Evolutionary conservation across 169 alveolate species (phyloP), one percentile per base, ranked within the genome.

Genomic region (Eimeria necatrix): DNA sequence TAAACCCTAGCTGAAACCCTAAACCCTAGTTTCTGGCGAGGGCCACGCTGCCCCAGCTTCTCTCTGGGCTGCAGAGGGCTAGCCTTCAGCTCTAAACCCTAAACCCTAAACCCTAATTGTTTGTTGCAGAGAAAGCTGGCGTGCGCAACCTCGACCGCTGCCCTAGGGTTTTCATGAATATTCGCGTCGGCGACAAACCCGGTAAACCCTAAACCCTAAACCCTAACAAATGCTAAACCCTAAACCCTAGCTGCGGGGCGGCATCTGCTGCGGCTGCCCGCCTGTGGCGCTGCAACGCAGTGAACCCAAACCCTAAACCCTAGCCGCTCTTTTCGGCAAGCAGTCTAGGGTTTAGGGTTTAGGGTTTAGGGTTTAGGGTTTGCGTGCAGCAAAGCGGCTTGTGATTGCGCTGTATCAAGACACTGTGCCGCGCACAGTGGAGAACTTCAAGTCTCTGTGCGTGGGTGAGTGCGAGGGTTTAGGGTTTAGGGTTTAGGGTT

Each of bases 341-440:
- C 64, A 14, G 64, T 8, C 14, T 8, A 56, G 64, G 64, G 64
- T 9, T 14, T 56, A 56, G 64, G 64, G 8, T 56, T 9, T 14
- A 56, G 14, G 64, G 64, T 14, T 8, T 56, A 14, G 5, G 41
- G 18, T 18, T 4, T 24, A 16, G 51, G 59, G 87, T n/a, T n/a
- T n/a, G n/a, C n/a, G n/a, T n/a, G n/a, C n/a, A n/a, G n/a, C n/a
- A n/a, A n/a, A n/a, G n/a, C 56, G 95, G 60, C 59, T 91, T 49
- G 86, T 51, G 20, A 52, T 49, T 60, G 80, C 86, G 46, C 97
- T 99, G 83, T 99, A 96, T 96, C 96, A 97, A 68, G 96, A 98
- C 96, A 98, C 97, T 56, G 98, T 99, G 76, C 99, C 99, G 64
- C 98, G 97, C 94, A 98, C 99, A 16, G 99, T 98, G 18, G 99